Conservation (phyloP, 2,329 filamentous ascomycete genomes). For the Myriosclerotinia scirpicola region DNA sequence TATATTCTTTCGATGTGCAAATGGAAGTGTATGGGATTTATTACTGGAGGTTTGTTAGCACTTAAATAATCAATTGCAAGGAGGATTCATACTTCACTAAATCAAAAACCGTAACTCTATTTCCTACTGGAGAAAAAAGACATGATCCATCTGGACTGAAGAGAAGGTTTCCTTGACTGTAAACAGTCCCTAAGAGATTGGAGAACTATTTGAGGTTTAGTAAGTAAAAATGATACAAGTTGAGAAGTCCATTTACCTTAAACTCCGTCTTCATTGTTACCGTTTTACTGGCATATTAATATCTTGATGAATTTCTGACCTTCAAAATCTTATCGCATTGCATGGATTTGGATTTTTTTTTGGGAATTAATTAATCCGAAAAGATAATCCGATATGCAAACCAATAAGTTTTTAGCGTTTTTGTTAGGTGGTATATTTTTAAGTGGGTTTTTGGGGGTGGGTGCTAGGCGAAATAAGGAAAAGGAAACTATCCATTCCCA, state of each 20-base stretch:
- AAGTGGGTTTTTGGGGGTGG: slow-evolving; percentile 10
- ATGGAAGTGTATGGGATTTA: slow-evolving; percentile 82
- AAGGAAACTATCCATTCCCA: slow-evolving; percentile 14
- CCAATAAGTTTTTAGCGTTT: neutral
- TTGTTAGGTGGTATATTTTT: neutral
- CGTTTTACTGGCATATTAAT: slow-evolving; percentile 34
- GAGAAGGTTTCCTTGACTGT: slow-evolving; percentile 94
- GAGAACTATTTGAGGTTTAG: slow-evolving; percentile 72
- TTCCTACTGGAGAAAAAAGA: slow-evolving; percentile 93
- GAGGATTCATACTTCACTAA: slow-evolving; percentile 71
- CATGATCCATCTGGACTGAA: slow-evolving; percentile 96
- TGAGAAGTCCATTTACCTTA: slow-evolving; percentile 59
- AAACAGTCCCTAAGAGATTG: slow-evolving; percentile 96
- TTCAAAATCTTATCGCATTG: slow-evolving; percentile 24
- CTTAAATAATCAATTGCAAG: neutral
- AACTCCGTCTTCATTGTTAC: slow-evolving; percentile 96
- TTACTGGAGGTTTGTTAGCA: slow-evolving; percentile 54
- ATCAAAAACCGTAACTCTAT: slow-evolving; percentile 93
- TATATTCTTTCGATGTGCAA: slow-evolving; percentile 94
- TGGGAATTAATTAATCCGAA: slow-evolving; percentile 21
- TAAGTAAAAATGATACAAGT: neutral
- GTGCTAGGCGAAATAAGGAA: slow-evolving; percentile 23
- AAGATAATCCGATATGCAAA: slow-evolving; percentile 24
- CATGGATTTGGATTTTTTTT: slow-evolving; percentile 15
- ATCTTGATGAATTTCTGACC: slow-evolving; percentile 13